Conservation (phyloP, 176 grass and related monocot species). For the Musa acuminata region DNA sequence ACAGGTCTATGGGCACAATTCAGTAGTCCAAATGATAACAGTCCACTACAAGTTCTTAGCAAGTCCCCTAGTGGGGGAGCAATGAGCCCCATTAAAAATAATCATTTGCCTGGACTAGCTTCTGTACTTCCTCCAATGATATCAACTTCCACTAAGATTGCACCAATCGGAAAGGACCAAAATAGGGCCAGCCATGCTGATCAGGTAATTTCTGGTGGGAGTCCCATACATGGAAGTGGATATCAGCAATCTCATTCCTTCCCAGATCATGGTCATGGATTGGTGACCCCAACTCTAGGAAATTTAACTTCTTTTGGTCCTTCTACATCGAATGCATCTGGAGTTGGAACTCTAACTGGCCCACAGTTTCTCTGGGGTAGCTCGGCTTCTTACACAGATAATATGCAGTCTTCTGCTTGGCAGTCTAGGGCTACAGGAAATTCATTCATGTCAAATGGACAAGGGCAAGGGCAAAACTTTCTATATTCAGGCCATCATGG, state of each 20-base stretch:
- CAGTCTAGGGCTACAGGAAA: slow-evolving; percentile 19
- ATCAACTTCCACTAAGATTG: slow-evolving; percentile 21
- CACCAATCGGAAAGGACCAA: slow-evolving; percentile 30
- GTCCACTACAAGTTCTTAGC: slow-evolving; percentile 25
- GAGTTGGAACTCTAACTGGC: slow-evolving; percentile 20
- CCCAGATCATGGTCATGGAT: slow-evolving; percentile 29
- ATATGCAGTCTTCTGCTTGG: slow-evolving; percentile 22
- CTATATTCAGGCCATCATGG: slow-evolving; percentile 15
- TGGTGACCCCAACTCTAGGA: slow-evolving; percentile 14
- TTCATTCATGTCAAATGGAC: slow-evolving; percentile 25
- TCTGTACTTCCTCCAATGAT: slow-evolving; percentile 25
- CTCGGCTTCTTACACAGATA: slow-evolving; percentile 18
- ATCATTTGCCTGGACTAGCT: slow-evolving; percentile 32
- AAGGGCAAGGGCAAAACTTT: slow-evolving; percentile 22
- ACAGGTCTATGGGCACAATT: slow-evolving; percentile 39
- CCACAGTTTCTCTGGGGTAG: slow-evolving; percentile 38
- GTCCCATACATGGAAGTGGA: slow-evolving; percentile 14
- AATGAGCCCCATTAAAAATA: slow-evolving; percentile 28
- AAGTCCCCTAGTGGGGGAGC: slow-evolving; percentile 24
- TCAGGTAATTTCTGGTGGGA: neutral
- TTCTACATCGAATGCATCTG: slow-evolving; percentile 27
- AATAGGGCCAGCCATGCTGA: slow-evolving; percentile 21
- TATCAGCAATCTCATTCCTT: slow-evolving; percentile 34
- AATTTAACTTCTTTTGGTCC: slow-evolving; percentile 21
- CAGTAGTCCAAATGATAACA: slow-evolving; percentile 30